Conservation (phyloP, 1,139 yeast genomes). For the Candida sanyaensis region DNA sequence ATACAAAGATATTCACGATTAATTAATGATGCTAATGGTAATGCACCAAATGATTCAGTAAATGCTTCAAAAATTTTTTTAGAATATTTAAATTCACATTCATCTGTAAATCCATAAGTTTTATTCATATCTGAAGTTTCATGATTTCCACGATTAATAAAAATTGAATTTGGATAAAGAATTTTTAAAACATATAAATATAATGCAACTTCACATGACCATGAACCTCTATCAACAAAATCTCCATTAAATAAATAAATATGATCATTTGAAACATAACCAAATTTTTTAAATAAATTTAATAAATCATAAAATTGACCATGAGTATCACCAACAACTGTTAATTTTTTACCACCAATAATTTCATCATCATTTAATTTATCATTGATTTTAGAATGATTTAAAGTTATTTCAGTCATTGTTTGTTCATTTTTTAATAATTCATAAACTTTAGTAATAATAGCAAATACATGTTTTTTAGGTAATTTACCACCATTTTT, state of each 20-base stretch:
- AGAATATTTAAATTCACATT: conserved; percentile 86
- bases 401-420: conserved; percentile 68
- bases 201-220: conserved; percentile 97
- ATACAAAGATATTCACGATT: conserved; percentile 78
- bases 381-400: conserved; percentile 25
- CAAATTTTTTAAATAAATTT: conserved; percentile 74
- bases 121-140: conserved; percentile 97
- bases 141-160: conserved; percentile 91
- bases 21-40: conserved; percentile 85
- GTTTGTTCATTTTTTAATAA: conserved; percentile 68
- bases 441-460: conserved; percentile 71
- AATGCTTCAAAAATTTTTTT: conserved; percentile 84
- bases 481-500: conserved; percentile 74
- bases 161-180: conserved; percentile 71
- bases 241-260: conserved; percentile 92
- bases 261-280: conserved; percentile 67
- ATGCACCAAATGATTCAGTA: conserved; percentile 80
- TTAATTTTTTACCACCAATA: conserved; percentile 46
- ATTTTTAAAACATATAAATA: conserved; percentile 78
- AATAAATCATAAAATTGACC: conserved; percentile 93
- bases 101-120: conserved; percentile 95
- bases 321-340: conserved; percentile 97
- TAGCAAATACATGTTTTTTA: conserved; percentile 80
- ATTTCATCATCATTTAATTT: conserved; percentile 19
- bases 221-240: conserved; percentile 96